phyloP scores from a whole-genome alignment of 192 early-diverging fungal species.

The Globomyces pollinis-pini region DNA sequence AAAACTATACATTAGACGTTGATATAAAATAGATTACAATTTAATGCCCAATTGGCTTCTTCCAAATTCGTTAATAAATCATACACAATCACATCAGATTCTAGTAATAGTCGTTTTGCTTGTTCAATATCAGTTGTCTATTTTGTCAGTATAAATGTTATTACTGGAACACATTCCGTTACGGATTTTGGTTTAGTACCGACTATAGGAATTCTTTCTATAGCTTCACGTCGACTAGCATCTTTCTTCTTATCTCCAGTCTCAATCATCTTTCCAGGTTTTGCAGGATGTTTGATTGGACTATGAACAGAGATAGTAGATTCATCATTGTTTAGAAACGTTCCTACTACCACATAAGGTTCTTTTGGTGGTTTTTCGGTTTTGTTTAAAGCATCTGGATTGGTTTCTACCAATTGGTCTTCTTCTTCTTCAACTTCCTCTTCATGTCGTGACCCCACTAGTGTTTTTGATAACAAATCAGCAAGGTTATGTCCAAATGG shows the following conservation, averaged over 20 bases:
- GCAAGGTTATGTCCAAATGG: slow-evolving; percentile 48
- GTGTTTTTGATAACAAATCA: slow-evolving; percentile 33
- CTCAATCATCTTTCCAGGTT: slow-evolving; percentile 37
- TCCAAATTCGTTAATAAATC: slow-evolving; percentile 44
- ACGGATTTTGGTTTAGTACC: slow-evolving; percentile 13
- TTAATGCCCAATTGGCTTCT: slow-evolving; percentile 48
- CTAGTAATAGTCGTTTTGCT: slow-evolving; percentile 30
- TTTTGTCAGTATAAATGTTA: background rate
- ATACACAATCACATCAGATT: slow-evolving; percentile 47
- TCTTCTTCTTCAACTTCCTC: slow-evolving; percentile 36
- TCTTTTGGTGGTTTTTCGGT: slow-evolving; percentile 30
- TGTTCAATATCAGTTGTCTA: slow-evolving; percentile 33
- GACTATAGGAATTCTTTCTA: slow-evolving; percentile 39
- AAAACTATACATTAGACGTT: slow-evolving; percentile 32
- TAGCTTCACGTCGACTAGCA: slow-evolving; percentile 35
- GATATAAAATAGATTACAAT: slow-evolving; percentile 28
- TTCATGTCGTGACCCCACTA: slow-evolving; percentile 34
- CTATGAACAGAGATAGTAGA: background rate
- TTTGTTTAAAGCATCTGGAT: background rate
- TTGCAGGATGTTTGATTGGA: slow-evolving; percentile 8
- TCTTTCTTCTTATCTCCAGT: slow-evolving; percentile 52
- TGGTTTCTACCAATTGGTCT: background rate
- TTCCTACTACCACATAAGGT: slow-evolving; percentile 38
- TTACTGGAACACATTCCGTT: slow-evolving; percentile 3
- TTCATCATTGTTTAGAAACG: slow-evolving; percentile 13